These are phyloP conservation scores for Seiridium cupressi DNA, from an alignment of 2,329 filamentous ascomycete genomes.

Conservation along the genomic window DNA sequence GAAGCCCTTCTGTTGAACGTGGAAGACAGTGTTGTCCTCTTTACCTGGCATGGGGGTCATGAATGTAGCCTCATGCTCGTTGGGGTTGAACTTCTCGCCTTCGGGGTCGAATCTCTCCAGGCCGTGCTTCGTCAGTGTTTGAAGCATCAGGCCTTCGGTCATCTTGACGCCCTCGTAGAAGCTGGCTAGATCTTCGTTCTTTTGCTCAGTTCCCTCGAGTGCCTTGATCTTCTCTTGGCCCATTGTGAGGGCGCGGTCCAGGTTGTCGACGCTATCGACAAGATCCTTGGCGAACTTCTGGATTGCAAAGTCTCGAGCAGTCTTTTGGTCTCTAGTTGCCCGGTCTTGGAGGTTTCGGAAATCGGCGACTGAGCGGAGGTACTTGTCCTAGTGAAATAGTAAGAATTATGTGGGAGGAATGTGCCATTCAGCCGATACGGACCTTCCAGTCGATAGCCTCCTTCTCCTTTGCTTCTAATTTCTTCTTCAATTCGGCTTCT, in stretches of 20 bases:
- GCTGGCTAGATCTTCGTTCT: conserved; percentile 67
- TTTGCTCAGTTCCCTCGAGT: conserved; percentile 30
- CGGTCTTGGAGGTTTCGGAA: conserved; percentile 98
- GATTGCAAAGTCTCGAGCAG: conserved; percentile 88
- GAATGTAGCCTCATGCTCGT: conserved; percentile 94
- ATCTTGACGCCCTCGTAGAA: conserved; percentile 91
- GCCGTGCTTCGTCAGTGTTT: conserved; percentile 89
- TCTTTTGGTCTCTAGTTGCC: conserved; percentile 84
- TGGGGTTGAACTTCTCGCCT: conserved; percentile 90
- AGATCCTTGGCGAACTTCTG: conserved; percentile 95
- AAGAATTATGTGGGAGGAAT: conserved; percentile 6
- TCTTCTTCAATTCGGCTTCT: conserved; percentile 55
- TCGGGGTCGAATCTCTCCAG: conserved; percentile 84
- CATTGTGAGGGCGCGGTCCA: conserved; percentile 84
- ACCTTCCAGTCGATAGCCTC: conserved; percentile 86
- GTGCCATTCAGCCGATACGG: conserved; percentile 19
- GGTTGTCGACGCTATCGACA: conserved; percentile 92
- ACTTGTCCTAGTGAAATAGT: conserved; percentile 70
- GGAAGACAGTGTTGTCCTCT: conserved; percentile 87
- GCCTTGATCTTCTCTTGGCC: conserved; percentile 73
- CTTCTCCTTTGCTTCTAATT: conserved; percentile 70
- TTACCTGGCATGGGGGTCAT: conserved; percentile 85
- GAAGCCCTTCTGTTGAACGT: conserved; percentile 94
- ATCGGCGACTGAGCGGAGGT: conserved; percentile 89
- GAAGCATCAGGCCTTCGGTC: conserved; percentile 87